Conservation (phyloP, 1,284 basidiomycete species). For the Cryptococcus maquisensis region DNA sequence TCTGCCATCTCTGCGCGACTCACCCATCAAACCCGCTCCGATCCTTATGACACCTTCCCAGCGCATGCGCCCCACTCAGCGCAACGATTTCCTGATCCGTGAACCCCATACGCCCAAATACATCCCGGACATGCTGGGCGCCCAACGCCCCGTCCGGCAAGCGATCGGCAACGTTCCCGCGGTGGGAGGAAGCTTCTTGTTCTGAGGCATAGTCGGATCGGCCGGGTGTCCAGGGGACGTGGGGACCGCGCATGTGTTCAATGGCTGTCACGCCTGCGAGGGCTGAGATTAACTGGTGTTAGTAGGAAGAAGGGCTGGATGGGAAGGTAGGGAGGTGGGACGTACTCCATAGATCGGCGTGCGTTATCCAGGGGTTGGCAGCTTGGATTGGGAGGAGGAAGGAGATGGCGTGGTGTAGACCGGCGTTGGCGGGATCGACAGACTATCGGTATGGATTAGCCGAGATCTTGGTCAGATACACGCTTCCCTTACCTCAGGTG, state of each 20-base stretch:
- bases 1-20: slow-evolving; percentile 3
- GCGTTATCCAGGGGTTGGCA: slow-evolving; percentile 54
- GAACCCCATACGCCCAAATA: slow-evolving; percentile 56
- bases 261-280: slow-evolving; percentile 53
- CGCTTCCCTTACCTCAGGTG: slow-evolving; percentile 42
- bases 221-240: slow-evolving; percentile 52
- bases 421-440: slow-evolving; percentile 48
- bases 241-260: slow-evolving; percentile 53
- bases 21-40: slow-evolving; percentile 52
- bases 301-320: background rate
- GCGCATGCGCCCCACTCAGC: slow-evolving; percentile 55
- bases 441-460: slow-evolving; percentile 18
- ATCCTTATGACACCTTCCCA: slow-evolving; percentile 51
- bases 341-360: slow-evolving; percentile 52
- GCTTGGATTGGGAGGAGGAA: slow-evolving; percentile 53
- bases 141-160: slow-evolving; percentile 54
- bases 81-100: slow-evolving; percentile 57
- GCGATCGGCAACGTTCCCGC: slow-evolving; percentile 45
- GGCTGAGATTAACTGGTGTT: slow-evolving; percentile 9
- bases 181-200: slow-evolving; percentile 42
- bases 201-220: slow-evolving; percentile 51
- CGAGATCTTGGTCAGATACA: background rate
- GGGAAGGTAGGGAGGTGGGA: background rate
- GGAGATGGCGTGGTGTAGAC: slow-evolving; percentile 53
- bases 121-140: slow-evolving; percentile 52